A percentile compares a stretch with the other conserved stretches of the same genome.
Evolutionary conservation across 2,329 filamentous ascomycete species (phyloP).

Genomic region (Fusarium oligoseptatum): DNA sequence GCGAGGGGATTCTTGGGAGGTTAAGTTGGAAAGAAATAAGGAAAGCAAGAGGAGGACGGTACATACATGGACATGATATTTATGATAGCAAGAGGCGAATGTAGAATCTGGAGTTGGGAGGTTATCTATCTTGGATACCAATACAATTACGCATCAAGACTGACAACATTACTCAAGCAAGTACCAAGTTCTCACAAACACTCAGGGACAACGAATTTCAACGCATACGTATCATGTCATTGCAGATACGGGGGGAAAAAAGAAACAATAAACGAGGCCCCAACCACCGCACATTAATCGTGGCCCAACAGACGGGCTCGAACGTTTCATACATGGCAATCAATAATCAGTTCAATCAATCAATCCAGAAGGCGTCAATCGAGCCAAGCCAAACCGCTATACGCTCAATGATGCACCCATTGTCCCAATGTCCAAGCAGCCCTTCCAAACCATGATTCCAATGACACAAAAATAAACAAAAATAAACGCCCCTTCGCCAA

Average conservation of each 20-base stretch:
- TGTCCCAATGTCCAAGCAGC: slow-evolving; percentile 16
- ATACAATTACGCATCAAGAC: background rate
- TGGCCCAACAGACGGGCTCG: slow-evolving; percentile 16
- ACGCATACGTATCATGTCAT: slow-evolving; percentile 21
- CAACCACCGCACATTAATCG: slow-evolving; percentile 19
- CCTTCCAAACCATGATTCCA: slow-evolving; percentile 10
- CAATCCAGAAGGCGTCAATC: slow-evolving; percentile 5
- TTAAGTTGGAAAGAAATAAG: slow-evolving; percentile 17
- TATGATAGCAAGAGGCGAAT: background rate
- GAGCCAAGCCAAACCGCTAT: slow-evolving; percentile 15
- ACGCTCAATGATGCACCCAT: slow-evolving; percentile 26
- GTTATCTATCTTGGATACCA: slow-evolving; percentile 3
- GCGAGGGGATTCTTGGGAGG: slow-evolving; percentile 71
- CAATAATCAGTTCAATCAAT: slow-evolving; percentile 7
- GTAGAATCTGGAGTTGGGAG: background rate
- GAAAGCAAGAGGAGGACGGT: background rate
- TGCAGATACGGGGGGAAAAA: slow-evolving; percentile 11
- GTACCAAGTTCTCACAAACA: background rate
- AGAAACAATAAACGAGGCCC: slow-evolving; percentile 16
- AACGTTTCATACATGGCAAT: slow-evolving; percentile 27
- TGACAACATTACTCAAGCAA: background rate
- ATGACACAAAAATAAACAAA: slow-evolving; percentile 10
- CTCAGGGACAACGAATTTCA: background rate
- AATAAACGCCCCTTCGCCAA: slow-evolving; percentile 43
- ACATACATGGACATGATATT: background rate